Conservation (phyloP, 192 early-diverging fungal genomes). For the Spizellomyces punctatus region DNA sequence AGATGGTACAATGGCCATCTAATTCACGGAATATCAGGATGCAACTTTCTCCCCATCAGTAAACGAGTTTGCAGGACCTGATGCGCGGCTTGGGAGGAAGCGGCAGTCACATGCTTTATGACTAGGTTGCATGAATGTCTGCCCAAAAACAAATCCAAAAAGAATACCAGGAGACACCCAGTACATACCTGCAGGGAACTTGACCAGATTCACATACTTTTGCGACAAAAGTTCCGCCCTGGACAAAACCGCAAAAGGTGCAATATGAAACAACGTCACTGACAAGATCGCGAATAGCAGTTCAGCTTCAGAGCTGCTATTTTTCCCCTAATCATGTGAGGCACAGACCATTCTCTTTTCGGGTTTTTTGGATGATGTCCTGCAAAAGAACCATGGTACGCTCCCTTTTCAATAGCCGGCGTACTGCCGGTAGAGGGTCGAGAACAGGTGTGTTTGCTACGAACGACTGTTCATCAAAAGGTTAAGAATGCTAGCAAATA, state of each 20-base stretch:
- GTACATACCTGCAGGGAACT: background rate
- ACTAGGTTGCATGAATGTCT: background rate
- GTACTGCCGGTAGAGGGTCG: background rate
- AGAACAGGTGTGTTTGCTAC: too few species aligned
- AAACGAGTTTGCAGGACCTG: background rate
- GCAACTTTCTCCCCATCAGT: background rate
- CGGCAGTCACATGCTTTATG: constrained; percentile 7
- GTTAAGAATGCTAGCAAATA: too few species aligned
- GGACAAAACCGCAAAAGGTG: background rate
- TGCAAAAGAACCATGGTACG: background rate
- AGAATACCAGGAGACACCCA: background rate
- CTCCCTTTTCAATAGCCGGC: background rate
- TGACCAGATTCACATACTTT: background rate
- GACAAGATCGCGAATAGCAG: too few species aligned
- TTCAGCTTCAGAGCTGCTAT: too few species aligned
- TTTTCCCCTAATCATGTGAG: too few species aligned
- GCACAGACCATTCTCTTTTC: too few species aligned
- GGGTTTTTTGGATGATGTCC: too few species aligned
- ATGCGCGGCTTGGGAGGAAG: constrained; percentile 4
- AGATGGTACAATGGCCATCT: constrained; percentile 1
- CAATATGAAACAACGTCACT: background rate
- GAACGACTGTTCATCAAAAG: too few species aligned
- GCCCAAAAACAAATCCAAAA: background rate
- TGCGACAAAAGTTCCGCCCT: background rate
- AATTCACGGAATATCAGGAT: background rate